Evolutionary conservation across 257 asterid genomes (phyloP).

Genomic region (Osmanthus fragrans): DNA sequence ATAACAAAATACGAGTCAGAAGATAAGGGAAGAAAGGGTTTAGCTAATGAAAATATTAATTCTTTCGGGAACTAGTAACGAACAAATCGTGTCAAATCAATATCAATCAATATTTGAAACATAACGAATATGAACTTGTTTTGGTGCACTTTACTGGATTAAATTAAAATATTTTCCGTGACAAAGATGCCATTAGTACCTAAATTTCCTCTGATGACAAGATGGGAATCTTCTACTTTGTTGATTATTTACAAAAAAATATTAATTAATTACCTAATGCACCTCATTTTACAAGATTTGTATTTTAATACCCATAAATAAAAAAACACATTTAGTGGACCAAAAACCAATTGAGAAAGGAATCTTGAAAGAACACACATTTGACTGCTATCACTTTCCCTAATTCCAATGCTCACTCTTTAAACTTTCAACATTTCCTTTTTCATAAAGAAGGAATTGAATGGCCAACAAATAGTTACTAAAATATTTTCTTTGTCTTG

Average conservation of each 20-base stretch:
- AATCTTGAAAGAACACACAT: conserved; percentile 39
- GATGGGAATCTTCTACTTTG: background rate
- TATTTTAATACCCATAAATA: background rate
- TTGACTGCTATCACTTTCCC: conserved; percentile 43
- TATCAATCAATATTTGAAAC: too few relatives aligned
- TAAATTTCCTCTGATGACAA: background rate
- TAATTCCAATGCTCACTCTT: conserved; percentile 54
- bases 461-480: conserved; percentile 37
- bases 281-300: too few relatives aligned
- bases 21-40: background rate
- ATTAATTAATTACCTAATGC: too few relatives aligned
- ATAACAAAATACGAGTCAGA: background rate
- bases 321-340: conserved; percentile 27
- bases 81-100: too few relatives aligned
- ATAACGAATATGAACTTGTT: too few relatives aligned
- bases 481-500: conserved; percentile 22
- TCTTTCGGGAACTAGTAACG: too few relatives aligned
- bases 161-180: too few relatives aligned
- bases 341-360: conserved; percentile 45
- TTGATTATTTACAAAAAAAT: background rate
- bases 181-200: background rate
- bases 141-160: too few relatives aligned
- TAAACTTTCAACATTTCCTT: conserved; percentile 42
- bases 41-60: too few relatives aligned
- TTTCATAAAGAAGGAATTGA: conserved; percentile 44